Conservation (phyloP, 2,329 filamentous ascomycete species). For the Geosmithia morbida region DNA sequence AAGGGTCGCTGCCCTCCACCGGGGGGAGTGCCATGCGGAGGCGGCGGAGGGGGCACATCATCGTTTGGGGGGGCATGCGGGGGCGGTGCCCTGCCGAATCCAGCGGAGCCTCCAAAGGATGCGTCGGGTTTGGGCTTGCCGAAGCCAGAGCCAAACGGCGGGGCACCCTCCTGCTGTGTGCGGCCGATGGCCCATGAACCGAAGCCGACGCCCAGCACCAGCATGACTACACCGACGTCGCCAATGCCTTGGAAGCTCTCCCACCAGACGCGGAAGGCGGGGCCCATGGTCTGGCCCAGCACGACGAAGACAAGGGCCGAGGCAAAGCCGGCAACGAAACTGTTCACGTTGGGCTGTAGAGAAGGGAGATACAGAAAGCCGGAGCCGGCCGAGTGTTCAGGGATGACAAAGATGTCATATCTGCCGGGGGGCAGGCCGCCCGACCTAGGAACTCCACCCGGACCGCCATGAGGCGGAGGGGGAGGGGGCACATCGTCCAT, state of each 20-base stretch:
- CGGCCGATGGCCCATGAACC: slow-evolving; percentile 54
- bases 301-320: slow-evolving; percentile 59
- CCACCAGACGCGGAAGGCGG: slow-evolving; percentile 62
- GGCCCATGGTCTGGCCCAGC: slow-evolving; percentile 59
- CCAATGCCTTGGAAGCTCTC: slow-evolving; percentile 55
- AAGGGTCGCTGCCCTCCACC: slow-evolving; percentile 3
- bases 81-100: slow-evolving; percentile 7
- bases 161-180: slow-evolving; percentile 16
- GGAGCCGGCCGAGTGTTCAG: slow-evolving; percentile 74
- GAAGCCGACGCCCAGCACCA: slow-evolving; percentile 60
- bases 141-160: slow-evolving; percentile 1
- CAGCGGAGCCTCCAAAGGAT: slow-evolving; percentile 2
- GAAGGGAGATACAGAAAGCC: slow-evolving; percentile 95
- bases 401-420: slow-evolving; percentile 96
- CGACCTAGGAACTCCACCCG: slow-evolving; percentile 62
- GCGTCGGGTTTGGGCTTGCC: slow-evolving; percentile 1
- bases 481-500: slow-evolving; percentile 55
- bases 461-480: slow-evolving; percentile 74
- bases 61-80: slow-evolving; percentile 16
- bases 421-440: slow-evolving; percentile 69
- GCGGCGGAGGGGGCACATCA: slow-evolving; percentile 16
- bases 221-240: slow-evolving; percentile 55
- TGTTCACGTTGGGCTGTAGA: slow-evolving; percentile 71
- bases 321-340: slow-evolving; percentile 77
- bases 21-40: slow-evolving; percentile 7